A percentile compares a stretch with the other conserved stretches of the same genome.
phyloP scores from a whole-genome alignment of 768 basidiomycete genomes.

The Macrocybe gigantea region DNA sequence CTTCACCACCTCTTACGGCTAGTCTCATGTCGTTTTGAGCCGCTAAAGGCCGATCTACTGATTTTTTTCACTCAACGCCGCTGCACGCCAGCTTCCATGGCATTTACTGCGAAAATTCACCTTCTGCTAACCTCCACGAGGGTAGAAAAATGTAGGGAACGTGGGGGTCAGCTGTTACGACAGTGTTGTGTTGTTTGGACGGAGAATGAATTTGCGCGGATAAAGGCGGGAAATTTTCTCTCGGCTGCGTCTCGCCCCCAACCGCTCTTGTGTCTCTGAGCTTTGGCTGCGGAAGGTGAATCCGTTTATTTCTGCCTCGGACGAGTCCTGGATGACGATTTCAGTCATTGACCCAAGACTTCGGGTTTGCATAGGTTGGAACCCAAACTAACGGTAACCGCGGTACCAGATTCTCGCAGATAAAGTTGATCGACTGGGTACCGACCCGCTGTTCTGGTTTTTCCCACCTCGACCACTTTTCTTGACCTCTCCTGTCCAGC shows the following conservation, averaged over 20 bases:
- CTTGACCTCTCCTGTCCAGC: slow-evolving; percentile 4
- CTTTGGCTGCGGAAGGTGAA: slow-evolving; percentile 1
- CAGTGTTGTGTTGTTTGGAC: slow-evolving; percentile 15
- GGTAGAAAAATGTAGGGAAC: slow-evolving; percentile 16
- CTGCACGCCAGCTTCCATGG: too few relatives aligned
- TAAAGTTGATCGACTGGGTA: slow-evolving; percentile 30
- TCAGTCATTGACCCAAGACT: slow-evolving; percentile 9
- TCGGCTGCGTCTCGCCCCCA: slow-evolving; percentile 2
- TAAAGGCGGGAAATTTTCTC: slow-evolving; percentile 10
- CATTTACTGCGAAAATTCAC: not conserved
- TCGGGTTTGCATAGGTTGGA: slow-evolving; percentile 19
- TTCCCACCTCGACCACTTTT: slow-evolving; percentile 21
- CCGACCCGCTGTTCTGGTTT: slow-evolving; percentile 35
- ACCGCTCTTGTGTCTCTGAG: not conserved
- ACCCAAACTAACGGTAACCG: slow-evolving; percentile 23
- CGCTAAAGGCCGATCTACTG: not conserved
- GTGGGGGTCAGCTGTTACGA: slow-evolving; percentile 2
- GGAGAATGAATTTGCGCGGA: slow-evolving; percentile 16
- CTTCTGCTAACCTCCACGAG: slow-evolving; percentile 10
- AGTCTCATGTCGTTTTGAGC: too few relatives aligned
- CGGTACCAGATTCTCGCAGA: slow-evolving; percentile 14
- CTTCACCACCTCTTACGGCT: too few relatives aligned
- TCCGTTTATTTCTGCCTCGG: not conserved
- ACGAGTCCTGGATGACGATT: not conserved
- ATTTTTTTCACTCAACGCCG: not conserved